Conservation (phyloP, 495 filamentous ascomycete species). For the Trichoderma parareesei region DNA sequence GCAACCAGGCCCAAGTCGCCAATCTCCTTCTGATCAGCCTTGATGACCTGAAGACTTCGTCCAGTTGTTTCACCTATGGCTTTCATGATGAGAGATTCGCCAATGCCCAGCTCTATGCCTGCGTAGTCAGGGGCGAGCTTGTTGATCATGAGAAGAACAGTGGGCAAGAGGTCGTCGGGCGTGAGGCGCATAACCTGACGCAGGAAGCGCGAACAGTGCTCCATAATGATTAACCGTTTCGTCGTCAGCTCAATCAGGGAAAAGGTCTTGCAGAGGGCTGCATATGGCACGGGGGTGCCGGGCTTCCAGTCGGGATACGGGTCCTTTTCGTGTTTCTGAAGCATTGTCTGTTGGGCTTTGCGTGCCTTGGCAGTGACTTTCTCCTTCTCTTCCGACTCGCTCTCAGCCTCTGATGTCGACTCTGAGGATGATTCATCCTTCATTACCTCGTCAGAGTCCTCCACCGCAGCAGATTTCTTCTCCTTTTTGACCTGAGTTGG, state of each 20-base stretch:
- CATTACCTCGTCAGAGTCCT: slow-evolving; percentile 19
- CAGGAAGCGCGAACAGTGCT: slow-evolving; percentile 83
- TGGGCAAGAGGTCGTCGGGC: slow-evolving; percentile 77
- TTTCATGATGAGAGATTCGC: slow-evolving; percentile 97
- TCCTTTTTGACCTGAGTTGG: slow-evolving; percentile 21
- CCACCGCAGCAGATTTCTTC: slow-evolving; percentile 11
- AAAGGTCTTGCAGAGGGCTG: slow-evolving; percentile 89
- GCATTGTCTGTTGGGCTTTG: slow-evolving; percentile 72
- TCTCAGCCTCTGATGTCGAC: slow-evolving; percentile 44
- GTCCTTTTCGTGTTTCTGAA: slow-evolving; percentile 58
- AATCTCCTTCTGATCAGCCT: slow-evolving; percentile 89
- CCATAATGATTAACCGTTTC: slow-evolving; percentile 77
- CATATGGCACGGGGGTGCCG: slow-evolving; percentile 85
- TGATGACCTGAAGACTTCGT: slow-evolving; percentile 77
- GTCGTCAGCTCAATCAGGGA: slow-evolving; percentile 88
- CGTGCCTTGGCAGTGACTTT: slow-evolving; percentile 67
- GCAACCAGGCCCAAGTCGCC: slow-evolving; percentile 92
- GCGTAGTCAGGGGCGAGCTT: slow-evolving; percentile 95
- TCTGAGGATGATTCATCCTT: slow-evolving; percentile 44
- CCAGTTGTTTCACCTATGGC: slow-evolving; percentile 92
- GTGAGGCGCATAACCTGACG: slow-evolving; percentile 88
- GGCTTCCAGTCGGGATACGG: slow-evolving; percentile 91
- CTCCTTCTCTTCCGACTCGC: slow-evolving; percentile 68
- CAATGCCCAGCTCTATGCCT: slow-evolving; percentile 92
- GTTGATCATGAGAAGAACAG: slow-evolving; percentile 92